Evolutionary conservation across 2,329 filamentous ascomycete genomes (phyloP), one percentile per base, ranked within the genome.

Genomic region (Aspergillus latus): DNA sequence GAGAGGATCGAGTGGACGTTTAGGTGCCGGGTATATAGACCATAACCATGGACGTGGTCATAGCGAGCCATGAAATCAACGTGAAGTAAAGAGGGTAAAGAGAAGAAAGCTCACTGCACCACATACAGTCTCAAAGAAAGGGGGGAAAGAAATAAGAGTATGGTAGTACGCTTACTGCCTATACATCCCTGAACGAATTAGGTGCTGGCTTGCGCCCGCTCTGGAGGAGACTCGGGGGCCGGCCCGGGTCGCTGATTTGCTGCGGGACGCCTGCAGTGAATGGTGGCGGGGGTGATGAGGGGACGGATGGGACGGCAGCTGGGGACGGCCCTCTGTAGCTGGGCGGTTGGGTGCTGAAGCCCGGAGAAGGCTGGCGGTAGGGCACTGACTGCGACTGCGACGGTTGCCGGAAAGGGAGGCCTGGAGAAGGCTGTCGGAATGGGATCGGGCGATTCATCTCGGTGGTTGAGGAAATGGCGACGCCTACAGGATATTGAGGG

Each of bases 201-300:
- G 65, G 61, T 6, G 64, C 67, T 9, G 74, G 71, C 54, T 71
- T 71, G 51, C 72, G 68, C 13, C 74, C 75, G 54, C 70, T 72
- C 58, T 75, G 71, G 53, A 76, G 59, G 34, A 76, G 62, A 68
- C 70, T 76, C 8, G 74, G 74, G 36, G 74, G 72, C 59, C 72
- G 66, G 57, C 68, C 66, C 57, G 64, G 56, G 29, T 68, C 64
- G 30, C 62, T 57, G 44, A 66, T 34, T 45, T 65, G 56, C 13
- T 56, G 37, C 52, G 57, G 60, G 37, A 54, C 60, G 10, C 34
- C 34, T 13, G 65, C 53, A 5, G 63, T 60, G 56, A 69, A 71
- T 11, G 68, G 61, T n/a, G 70, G 70, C n/a, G 69, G 68, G 4
- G 69, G 66, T 2, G 70, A 68, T 15, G 64, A 58, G 43, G 68